These are phyloP conservation scores for Penicillium fimorum DNA, from an alignment of 495 filamentous ascomycete species.

Conservation along the genomic window DNA sequence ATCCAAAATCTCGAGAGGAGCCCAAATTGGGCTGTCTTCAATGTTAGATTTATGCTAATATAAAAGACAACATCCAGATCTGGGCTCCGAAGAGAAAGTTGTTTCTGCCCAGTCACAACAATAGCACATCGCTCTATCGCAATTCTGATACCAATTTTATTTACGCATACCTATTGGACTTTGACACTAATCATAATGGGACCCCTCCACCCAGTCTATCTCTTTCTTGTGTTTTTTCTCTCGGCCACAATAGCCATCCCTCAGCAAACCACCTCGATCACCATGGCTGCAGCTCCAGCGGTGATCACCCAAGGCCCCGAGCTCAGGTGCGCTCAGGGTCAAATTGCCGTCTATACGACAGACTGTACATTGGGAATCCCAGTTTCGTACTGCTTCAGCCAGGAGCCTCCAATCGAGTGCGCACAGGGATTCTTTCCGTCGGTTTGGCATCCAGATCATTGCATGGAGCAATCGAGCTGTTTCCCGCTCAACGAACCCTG, in stretches of 20 bases:
- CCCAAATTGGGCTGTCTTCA: not conserved
- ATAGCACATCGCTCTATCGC: not conserved
- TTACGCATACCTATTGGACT: not conserved
- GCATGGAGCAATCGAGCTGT: slow-evolving; percentile 26
- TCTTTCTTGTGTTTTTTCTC: not conserved
- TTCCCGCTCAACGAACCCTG: slow-evolving; percentile 25
- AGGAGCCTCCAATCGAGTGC: slow-evolving; percentile 19
- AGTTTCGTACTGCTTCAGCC: slow-evolving; percentile 24
- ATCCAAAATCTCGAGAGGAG: not conserved
- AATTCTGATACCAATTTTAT: not conserved
- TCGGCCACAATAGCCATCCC: slow-evolving; percentile 14
- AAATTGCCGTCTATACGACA: slow-evolving; percentile 27
- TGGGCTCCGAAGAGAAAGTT: not conserved
- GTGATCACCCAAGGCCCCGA: slow-evolving; percentile 17
- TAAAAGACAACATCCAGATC: not conserved
- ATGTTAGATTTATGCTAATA: not conserved
- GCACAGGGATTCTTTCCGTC: slow-evolving; percentile 24
- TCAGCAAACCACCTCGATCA: slow-evolving; percentile 7
- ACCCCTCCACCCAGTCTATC: not conserved
- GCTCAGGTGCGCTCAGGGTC: slow-evolving; percentile 22
- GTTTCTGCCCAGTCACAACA: not conserved
- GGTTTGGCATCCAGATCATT: slow-evolving; percentile 33
- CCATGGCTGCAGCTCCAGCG: slow-evolving; percentile 8
- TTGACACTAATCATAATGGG: slow-evolving; percentile 6
- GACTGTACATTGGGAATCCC: slow-evolving; percentile 31